Evolutionary conservation across 129 eudicot genomes (phyloP).

Genomic region (Lactuca sativa): DNA sequence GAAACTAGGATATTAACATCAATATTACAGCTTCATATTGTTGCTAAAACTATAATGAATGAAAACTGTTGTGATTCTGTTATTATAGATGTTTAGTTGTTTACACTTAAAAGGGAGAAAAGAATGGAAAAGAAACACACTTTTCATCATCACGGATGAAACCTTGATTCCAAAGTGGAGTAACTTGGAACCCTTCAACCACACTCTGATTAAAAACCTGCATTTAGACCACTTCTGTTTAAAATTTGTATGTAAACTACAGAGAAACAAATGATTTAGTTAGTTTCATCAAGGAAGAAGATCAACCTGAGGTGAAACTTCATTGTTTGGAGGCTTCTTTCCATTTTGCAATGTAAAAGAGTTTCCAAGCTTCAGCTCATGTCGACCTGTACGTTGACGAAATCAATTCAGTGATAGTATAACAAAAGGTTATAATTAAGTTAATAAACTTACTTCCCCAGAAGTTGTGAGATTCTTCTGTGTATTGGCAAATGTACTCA

Average conservation of each 20-base stretch:
- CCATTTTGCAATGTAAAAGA: conserved; percentile 52
- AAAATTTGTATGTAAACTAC: conserved; percentile 10
- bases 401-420: conserved; percentile 22
- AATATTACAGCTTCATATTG: conserved; percentile 5
- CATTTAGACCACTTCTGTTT: conserved; percentile 7
- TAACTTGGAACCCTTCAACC: conserved; percentile 86
- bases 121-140: conserved; percentile 40
- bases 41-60: conserved; percentile 5
- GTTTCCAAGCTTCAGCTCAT: conserved; percentile 80
- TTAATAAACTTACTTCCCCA: conserved; percentile 81
- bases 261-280: conserved; percentile 6
- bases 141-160: conserved; percentile 91
- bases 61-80: neutral
- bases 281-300: conserved; percentile 2
- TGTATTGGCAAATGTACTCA: conserved; percentile 84
- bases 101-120: conserved; percentile 2
- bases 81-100: conserved; percentile 1
- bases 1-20: neutral
- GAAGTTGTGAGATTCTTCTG: conserved; percentile 68
- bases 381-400: conserved; percentile 56
- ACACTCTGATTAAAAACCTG: conserved; percentile 83
- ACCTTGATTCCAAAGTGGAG: conserved; percentile 98
- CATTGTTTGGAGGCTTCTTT: conserved; percentile 61
- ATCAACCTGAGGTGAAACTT: conserved; percentile 81
- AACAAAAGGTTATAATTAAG: neutral